phyloP scores from a whole-genome alignment of 805 yeast genomes.

The Metschnikowia cubensis region DNA sequence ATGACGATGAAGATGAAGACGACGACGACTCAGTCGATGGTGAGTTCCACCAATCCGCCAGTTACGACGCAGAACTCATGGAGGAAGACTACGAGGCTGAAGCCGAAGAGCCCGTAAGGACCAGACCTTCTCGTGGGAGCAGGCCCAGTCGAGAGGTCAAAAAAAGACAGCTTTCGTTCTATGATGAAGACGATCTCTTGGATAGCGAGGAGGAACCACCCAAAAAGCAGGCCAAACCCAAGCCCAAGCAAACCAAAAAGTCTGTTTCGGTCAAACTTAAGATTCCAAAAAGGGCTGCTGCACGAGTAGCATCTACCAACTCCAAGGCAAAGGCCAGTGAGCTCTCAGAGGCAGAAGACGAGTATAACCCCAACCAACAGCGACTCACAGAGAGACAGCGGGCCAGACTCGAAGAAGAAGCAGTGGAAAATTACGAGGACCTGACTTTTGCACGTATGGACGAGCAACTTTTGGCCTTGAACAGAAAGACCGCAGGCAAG shows the following conservation, averaged over 20 bases:
- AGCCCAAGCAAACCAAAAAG: constrained; percentile 15
- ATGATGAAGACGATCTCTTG: constrained; percentile 32
- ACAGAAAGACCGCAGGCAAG: constrained; percentile 42
- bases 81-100: constrained; percentile 11
- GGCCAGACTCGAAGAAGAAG: constrained; percentile 37
- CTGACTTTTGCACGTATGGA: constrained; percentile 29
- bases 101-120: constrained; percentile 7
- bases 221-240: constrained; percentile 1
- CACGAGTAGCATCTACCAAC: constrained; percentile 1
- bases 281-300: constrained; percentile 12
- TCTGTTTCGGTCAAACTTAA: constrained; percentile 13
- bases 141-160: constrained; percentile 24
- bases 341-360: constrained; percentile 41
- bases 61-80: constrained; percentile 6
- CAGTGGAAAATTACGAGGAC: constrained; percentile 14
- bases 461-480: constrained; percentile 18
- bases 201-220: constrained; percentile 24
- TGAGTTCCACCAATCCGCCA: constrained; percentile 1
- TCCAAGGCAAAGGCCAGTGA: constrained; percentile 7
- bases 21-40: constrained; percentile 9
- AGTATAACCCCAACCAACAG: constrained; percentile 44
- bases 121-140: constrained; percentile 10
- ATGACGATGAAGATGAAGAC: constrained; percentile 8
- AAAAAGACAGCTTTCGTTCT: constrained; percentile 36
- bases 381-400: constrained; percentile 57